Percentiles rank a stretch among this genome's conserved stretches.
Conservation (phyloP, 2,329 filamentous ascomycete species). For the Paracamarosporium sp. region DNA sequence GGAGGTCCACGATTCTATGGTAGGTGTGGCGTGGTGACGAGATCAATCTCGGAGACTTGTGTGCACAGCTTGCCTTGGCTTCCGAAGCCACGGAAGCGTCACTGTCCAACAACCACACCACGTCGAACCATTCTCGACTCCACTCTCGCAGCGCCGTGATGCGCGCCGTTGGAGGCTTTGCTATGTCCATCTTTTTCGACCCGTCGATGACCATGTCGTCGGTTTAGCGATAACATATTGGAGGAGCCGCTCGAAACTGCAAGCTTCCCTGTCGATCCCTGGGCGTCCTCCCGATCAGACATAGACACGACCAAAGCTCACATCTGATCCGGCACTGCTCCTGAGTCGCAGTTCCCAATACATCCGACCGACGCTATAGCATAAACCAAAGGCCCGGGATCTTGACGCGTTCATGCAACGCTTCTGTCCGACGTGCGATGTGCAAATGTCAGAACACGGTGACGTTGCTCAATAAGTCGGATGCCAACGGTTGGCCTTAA, state of each 20-base stretch:
- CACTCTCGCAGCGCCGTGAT: background rate
- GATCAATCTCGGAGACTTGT: background rate
- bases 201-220: background rate
- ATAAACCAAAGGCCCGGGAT: constrained; percentile 11
- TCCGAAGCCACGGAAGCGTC: background rate
- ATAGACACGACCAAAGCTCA: background rate
- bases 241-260: background rate
- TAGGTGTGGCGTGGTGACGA: background rate
- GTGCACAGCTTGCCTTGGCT: background rate
- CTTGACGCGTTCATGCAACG: background rate
- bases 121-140: background rate
- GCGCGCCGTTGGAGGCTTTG: background rate
- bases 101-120: background rate
- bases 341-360: constrained; percentile 6
- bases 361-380: constrained; percentile 9
- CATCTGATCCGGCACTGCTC: background rate
- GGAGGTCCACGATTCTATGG: background rate
- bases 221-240: background rate
- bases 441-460: background rate
- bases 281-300: background rate
- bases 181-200: background rate
- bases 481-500: constrained; percentile 5
- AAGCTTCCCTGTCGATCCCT: background rate
- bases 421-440: background rate
- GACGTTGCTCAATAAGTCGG: constrained; percentile 3